These are phyloP conservation scores for Theobroma grandiflorum DNA, from an alignment of 441 rosid species.

Conservation along the genomic window DNA sequence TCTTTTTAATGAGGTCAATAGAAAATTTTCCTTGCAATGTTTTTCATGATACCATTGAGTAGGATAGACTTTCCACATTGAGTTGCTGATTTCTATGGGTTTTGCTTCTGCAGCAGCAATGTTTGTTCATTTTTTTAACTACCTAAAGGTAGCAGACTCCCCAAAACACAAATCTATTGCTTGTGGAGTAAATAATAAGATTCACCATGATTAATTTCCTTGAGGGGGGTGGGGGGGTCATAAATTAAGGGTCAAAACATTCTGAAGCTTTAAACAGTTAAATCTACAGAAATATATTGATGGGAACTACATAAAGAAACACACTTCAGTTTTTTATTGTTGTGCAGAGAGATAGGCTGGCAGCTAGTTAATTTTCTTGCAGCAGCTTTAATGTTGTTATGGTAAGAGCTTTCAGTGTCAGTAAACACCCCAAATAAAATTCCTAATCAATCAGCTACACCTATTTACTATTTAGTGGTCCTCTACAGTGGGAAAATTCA, in stretches of 20 bases:
- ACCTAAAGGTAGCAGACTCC: no score
- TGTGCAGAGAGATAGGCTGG: neutral
- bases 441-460: neutral
- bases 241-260: neutral
- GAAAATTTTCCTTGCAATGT: no score
- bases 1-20: no score
- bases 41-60: no score
- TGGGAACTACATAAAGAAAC: neutral
- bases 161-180: no score
- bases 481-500: neutral
- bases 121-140: neutral
- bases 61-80: no score
- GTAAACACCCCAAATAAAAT: neutral
- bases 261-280: neutral
- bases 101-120: neutral
- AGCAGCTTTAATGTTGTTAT: neutral
- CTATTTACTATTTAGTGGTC: neutral
- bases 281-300: neutral
- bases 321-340: neutral
- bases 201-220: neutral
- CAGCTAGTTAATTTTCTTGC: neutral
- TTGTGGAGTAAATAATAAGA: neutral
- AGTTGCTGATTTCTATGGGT: neutral
- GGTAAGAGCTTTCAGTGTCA: neutral
- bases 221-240: neutral